Percentiles rank a stretch among this genome's conserved stretches.
Evolutionary conservation across 805 yeast genomes (phyloP).

Genomic region (Hanseniaspora vineae): DNA sequence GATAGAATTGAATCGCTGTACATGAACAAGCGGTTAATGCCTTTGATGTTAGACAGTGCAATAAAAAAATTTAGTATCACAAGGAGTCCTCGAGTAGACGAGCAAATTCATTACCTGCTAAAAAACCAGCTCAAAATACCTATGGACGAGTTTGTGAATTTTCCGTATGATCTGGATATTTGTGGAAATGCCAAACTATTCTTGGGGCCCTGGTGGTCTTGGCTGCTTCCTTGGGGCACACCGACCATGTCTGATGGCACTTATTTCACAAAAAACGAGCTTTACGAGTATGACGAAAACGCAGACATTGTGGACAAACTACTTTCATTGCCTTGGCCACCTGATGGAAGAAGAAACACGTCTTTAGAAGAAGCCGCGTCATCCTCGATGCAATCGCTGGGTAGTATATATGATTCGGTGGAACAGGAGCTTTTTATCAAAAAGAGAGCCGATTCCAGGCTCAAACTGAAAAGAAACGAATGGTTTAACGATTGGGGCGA

Average conservation of each 20-base stretch:
- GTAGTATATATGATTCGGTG: conserved; percentile 9
- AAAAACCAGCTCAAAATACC: conserved; percentile 23
- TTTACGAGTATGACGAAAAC: conserved; percentile 23
- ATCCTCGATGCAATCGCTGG: conserved; percentile 8
- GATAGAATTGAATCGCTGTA: conserved; percentile 67
- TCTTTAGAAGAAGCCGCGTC: conserved; percentile 11
- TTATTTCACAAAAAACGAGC: conserved; percentile 41
- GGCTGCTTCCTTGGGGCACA: conserved; percentile 62
- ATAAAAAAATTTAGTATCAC: conserved; percentile 26
- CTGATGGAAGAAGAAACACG: conserved; percentile 41
- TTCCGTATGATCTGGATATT: conserved; percentile 73
- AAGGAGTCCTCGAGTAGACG: conserved; percentile 7
- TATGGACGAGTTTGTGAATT: conserved; percentile 48
- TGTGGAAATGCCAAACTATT: conserved; percentile 37
- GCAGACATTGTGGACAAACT: conserved; percentile 35
- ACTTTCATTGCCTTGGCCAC: conserved; percentile 81
- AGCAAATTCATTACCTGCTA: conserved; percentile 8
- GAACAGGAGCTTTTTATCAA: conserved; percentile 20
- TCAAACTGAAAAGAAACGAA: conserved; percentile 23
- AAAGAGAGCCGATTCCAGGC: conserved; percentile 18
- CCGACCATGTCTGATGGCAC: conserved; percentile 47
- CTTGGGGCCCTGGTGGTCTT: conserved; percentile 48
- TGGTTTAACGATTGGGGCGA: conserved; percentile 85
- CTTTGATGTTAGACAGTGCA: conserved; percentile 33
- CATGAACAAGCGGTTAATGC: conserved; percentile 35